Evolutionary conservation across 179 eudicot species (phyloP), one percentile per base, ranked within the genome.

Genomic region (Drosera spatulata): DNA sequence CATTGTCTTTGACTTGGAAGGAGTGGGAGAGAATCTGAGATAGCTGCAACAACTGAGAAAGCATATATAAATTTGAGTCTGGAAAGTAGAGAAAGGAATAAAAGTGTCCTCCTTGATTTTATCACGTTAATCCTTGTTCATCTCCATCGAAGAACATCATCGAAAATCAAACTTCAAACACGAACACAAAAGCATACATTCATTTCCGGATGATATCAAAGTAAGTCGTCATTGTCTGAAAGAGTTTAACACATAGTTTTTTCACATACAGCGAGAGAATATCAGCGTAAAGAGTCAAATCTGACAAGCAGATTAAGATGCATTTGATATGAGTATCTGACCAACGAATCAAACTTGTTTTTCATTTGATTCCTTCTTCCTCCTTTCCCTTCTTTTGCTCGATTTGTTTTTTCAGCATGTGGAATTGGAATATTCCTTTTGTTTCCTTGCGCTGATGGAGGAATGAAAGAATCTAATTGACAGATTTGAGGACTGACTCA

Each of bases 1-100:
- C 50, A 54, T 73, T 58, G 78, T 73, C 86, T 83, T 85, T 87
- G 97, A 91, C 97, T 80, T 91, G 77, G 73, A 83, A 71, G 75
- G 73, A 65, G 67, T 66, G 77, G 77, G 81, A 77, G 85, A 80
- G 91, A 88, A 85, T 91, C 91, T 85, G 51, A 62, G 78, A 72
- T 76, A n/a, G 82, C 69, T 73, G 83, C 83, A 87, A 81, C 65
- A 81, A 81, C 75, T 83, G 75, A 69, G 81, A 85, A 85, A 84
- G 84, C 79, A 79, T 39, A 81, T 78, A 82, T 72, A 69, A 71
- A 75, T 75, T n/a, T n/a, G 70, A 61, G 75, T 75, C 90, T 85
- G 71, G 79, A 87, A 85, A 87, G 94, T 73, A 77, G 81, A 81
- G 87, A 83, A 81, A 82, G 69, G 62, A 74, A 71, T 74, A 77